Conservation (phyloP, 2,329 filamentous ascomycete genomes). For the Epicoccum sorghinum region DNA sequence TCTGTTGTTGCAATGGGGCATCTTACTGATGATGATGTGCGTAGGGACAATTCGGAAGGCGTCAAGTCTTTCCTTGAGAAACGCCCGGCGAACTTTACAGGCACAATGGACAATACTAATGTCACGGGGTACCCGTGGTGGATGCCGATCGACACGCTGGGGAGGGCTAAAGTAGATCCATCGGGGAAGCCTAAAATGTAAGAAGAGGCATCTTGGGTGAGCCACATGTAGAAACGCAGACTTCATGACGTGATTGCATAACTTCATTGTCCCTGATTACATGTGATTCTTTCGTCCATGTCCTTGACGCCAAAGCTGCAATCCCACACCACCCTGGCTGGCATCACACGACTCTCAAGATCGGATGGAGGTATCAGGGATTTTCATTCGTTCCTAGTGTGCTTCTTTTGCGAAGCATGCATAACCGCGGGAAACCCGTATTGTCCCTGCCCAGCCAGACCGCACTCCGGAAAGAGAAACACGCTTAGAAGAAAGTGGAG, state of each 20-base stretch:
- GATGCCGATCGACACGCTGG: slow-evolving; percentile 59
- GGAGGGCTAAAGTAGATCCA: slow-evolving; percentile 46
- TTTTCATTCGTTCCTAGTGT: slow-evolving; percentile 53
- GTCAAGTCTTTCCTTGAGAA: slow-evolving; percentile 74
- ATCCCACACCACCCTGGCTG: slow-evolving; percentile 19
- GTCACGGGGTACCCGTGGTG: slow-evolving; percentile 72
- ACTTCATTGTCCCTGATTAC: slow-evolving; percentile 25
- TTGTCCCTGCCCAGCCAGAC: slow-evolving; percentile 47
- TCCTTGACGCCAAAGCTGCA: slow-evolving; percentile 20
- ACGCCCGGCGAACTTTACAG: slow-evolving; percentile 66
- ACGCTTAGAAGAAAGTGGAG: slow-evolving; percentile 92
- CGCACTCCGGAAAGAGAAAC: slow-evolving; percentile 49
- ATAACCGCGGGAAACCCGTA: slow-evolving; percentile 49
- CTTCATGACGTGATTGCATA: slow-evolving; percentile 18
- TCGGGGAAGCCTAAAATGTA: slow-evolving; percentile 40
- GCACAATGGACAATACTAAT: slow-evolving; percentile 64
- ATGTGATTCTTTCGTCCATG: slow-evolving; percentile 23
- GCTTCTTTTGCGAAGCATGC: slow-evolving; percentile 51
- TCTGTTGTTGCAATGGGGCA: neutral
- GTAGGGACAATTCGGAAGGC: slow-evolving; percentile 69
- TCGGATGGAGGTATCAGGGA: slow-evolving; percentile 45
- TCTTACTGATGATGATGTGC: neutral
- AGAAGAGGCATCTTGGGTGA: neutral
- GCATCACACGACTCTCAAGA: slow-evolving; percentile 31
- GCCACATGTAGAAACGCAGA: neutral